These are phyloP conservation scores for Eucalyptus guilfoylei DNA, from an alignment of 345 rosid genomes.

Conservation along the genomic window DNA sequence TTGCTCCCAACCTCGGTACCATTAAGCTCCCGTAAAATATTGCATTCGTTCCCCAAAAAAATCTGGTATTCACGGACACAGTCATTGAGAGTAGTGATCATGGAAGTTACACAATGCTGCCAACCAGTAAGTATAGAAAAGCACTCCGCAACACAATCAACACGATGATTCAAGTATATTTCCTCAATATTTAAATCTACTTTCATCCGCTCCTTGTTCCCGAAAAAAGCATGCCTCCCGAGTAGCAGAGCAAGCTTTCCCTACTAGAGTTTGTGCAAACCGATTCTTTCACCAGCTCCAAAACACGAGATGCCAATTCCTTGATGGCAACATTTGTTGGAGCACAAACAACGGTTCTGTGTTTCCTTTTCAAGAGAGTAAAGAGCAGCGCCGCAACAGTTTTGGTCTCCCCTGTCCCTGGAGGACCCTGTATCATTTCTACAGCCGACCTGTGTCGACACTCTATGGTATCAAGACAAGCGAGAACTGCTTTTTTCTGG, in stretches of 20 bases:
- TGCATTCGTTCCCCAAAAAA: not conserved
- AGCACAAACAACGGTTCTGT: constrained; percentile 6
- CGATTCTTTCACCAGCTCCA: not conserved
- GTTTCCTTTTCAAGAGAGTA: not conserved
- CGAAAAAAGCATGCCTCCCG: constrained; percentile 6
- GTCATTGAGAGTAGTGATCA: not conserved
- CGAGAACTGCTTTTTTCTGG: not conserved
- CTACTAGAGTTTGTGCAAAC: not conserved
- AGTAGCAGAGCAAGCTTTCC: not conserved
- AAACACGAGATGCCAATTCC: constrained; percentile 7
- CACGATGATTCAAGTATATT: constrained; percentile 6
- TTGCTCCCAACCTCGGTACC: not conserved
- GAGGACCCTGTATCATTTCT: constrained; percentile 13
- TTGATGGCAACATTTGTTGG: constrained; percentile 4
- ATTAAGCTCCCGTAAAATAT: not conserved
- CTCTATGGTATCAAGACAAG: not conserved
- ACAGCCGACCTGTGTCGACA: not conserved
- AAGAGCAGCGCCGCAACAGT: not conserved
- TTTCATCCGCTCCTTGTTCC: not conserved
- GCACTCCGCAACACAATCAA: not conserved
- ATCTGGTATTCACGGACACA: not conserved
- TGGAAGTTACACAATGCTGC: not conserved
- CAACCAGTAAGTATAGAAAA: not conserved
- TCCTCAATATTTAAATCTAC: not conserved
- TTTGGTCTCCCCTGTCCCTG: constrained; percentile 8